These are phyloP conservation scores for Colletotrichum costaricense DNA, from an alignment of 2,329 filamentous ascomycete species.

Conservation along the genomic window DNA sequence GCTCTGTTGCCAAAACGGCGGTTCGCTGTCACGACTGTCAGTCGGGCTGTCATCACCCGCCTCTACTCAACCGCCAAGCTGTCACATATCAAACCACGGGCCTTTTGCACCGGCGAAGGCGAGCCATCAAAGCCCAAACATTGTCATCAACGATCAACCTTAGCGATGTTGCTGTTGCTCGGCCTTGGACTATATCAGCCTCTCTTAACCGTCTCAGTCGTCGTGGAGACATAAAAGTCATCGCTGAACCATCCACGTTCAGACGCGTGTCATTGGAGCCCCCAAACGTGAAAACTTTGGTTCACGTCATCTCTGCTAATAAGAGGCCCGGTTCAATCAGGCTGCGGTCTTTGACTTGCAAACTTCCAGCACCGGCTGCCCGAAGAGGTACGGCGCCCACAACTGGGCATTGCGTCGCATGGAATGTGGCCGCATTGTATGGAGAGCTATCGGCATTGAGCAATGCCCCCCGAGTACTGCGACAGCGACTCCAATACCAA, in stretches of 20 bases:
- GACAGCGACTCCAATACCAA: slow-evolving; percentile 27
- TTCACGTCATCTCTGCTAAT: slow-evolving; percentile 27
- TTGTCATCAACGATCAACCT: background rate
- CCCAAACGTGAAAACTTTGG: background rate
- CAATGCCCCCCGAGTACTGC: slow-evolving; percentile 12
- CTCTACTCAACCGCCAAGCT: slow-evolving; percentile 12
- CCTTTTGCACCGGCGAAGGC: slow-evolving; percentile 3
- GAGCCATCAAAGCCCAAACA: background rate
- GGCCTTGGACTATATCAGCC: slow-evolving; percentile 11
- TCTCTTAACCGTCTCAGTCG: slow-evolving; percentile 16
- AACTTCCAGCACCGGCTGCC: background rate
- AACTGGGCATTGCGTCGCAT: slow-evolving; percentile 19
- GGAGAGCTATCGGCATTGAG: slow-evolving; percentile 27
- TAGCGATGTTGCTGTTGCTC: slow-evolving; percentile 13
- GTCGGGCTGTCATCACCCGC: slow-evolving; percentile 7
- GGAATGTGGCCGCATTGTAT: slow-evolving; percentile 27
- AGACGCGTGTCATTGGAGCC: background rate
- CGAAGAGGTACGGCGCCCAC: slow-evolving; percentile 3
- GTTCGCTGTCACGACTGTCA: slow-evolving; percentile 14
- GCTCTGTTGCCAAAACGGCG: slow-evolving; percentile 1
- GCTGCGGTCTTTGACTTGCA: slow-evolving; percentile 1
- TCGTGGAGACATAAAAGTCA: slow-evolving; percentile 19
- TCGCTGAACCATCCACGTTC: slow-evolving; percentile 11
- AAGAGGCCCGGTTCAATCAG: slow-evolving; percentile 16
- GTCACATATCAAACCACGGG: slow-evolving; percentile 22